Conservation (phyloP, 73 alveolate genomes). For the Stentor coeruleus region DNA sequence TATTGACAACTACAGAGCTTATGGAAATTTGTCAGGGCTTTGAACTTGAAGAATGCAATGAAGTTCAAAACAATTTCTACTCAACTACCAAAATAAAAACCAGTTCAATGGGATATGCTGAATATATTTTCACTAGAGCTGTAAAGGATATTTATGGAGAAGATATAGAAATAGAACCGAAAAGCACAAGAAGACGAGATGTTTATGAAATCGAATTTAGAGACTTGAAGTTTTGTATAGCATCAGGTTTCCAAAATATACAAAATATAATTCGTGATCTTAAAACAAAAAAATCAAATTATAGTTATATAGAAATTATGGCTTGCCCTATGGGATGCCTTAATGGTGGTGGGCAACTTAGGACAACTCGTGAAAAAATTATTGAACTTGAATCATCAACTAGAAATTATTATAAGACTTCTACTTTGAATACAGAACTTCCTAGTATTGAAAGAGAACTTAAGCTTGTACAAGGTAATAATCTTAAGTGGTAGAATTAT, state of each 20-base stretch:
- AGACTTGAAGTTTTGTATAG: slow-evolving; percentile 50
- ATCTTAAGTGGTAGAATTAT: neutral
- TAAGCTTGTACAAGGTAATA: neutral
- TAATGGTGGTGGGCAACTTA: slow-evolving; percentile 96
- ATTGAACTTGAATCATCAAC: neutral
- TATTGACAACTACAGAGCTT: slow-evolving; percentile 72
- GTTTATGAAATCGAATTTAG: slow-evolving; percentile 35
- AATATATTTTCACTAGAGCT: slow-evolving; percentile 48
- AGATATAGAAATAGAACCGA: slow-evolving; percentile 52
- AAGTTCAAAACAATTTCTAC: neutral
- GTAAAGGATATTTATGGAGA: slow-evolving; percentile 41
- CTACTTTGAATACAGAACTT: neutral
- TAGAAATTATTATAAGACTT: neutral
- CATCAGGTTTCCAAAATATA: slow-evolving; percentile 91
- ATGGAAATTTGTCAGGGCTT: slow-evolving; percentile 40
- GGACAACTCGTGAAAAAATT: slow-evolving; percentile 27
- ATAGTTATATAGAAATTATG: slow-evolving; percentile 93
- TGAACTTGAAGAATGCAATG: neutral
- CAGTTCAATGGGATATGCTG: neutral
- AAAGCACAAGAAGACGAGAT: slow-evolving; percentile 80
- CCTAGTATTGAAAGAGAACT: neutral
- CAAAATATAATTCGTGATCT: slow-evolving; percentile 80
- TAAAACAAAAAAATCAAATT: slow-evolving; percentile 72
- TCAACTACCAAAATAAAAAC: neutral
- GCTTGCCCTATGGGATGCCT: slow-evolving; percentile 98